Evolutionary conservation across 1,139 yeast genomes (phyloP), one percentile per base, ranked within the genome.

Genomic region (Arxiozyma telluris): DNA sequence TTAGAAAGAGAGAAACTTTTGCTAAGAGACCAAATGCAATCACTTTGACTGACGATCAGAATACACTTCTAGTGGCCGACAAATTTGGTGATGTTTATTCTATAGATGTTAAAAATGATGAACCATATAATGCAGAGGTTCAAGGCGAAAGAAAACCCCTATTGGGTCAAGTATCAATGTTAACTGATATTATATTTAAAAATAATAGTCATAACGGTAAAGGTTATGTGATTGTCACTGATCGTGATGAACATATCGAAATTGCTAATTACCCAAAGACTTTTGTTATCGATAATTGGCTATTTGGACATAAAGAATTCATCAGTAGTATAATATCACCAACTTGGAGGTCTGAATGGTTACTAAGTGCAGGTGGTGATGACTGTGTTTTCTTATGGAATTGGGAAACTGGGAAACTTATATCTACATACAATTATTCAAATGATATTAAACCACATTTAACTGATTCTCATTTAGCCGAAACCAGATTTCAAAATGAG

Each of bases 131-230:
- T 50, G 67, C 68, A 1, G 67, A 66, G 44, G 52, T 64, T 7
- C 20, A 22, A 25, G 49, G 49, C n/a, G 49, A 46, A 34, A 38
- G 47, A 44, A 73, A 71, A 46, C 97, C 98, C 1, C 77, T 91
- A 9, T 74, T 91, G 56, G 99, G 99, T 3, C 99, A 94, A 70
- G 98, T 94, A 4, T 91, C 98, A 4, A 89, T 94, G 96, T 78
- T 94, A 59, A 87, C 96, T 27, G 90, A 84, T 60, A 77, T 89
- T 11, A 74, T 80, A 20, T 71, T 81, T 21, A 74, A 74, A 3
- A 70, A 73, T 44, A 66, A 74, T 49, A 66, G 72, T 18, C 7
- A 30, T 22, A 62, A 64, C 8, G 68, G 66, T 23, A 78, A 75
- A 23, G 75, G 78, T 55, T 87, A 73, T 58, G 70, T 91, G 23